phyloP scores from a whole-genome alignment of 495 filamentous ascomycete genomes.

The Hypoxylon intermedium region DNA sequence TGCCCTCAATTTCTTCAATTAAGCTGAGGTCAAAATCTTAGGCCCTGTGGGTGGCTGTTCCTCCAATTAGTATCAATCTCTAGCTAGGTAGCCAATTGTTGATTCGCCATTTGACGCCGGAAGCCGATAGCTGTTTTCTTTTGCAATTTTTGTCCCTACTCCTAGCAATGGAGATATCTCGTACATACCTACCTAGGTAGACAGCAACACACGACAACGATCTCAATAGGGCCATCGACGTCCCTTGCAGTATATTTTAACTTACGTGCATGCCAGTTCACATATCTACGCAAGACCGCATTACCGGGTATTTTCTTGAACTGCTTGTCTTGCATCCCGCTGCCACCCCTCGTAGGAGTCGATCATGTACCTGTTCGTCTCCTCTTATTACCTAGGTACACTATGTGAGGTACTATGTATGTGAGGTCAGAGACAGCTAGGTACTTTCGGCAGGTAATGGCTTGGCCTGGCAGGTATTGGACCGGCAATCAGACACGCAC shows the following conservation, averaged over 20 bases:
- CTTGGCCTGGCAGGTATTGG: constrained; percentile 15
- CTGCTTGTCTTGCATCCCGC: constrained; percentile 35
- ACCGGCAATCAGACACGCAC: constrained; percentile 42
- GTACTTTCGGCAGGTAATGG: constrained; percentile 13
- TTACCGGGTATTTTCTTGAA: constrained; percentile 38
- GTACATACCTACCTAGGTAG: constrained; percentile 7
- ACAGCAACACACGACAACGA: constrained; percentile 13
- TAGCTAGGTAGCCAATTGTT: constrained; percentile 37
- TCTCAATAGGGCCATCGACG: constrained; percentile 21
- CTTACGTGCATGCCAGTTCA: constrained; percentile 39
- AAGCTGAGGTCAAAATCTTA: constrained; percentile 37
- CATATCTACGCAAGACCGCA: constrained; percentile 36
- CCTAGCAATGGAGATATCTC: constrained; percentile 3
- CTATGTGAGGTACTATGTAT: constrained; percentile 20
- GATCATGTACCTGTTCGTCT: constrained; percentile 27
- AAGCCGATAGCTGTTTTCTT: constrained; percentile 28
- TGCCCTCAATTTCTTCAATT: constrained; percentile 34
- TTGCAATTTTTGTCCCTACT: constrained; percentile 1
- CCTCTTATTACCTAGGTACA: constrained; percentile 13
- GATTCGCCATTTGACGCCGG: constrained; percentile 36
- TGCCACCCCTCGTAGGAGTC: constrained; percentile 22
- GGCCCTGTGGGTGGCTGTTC: constrained; percentile 29
- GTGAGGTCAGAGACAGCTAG: constrained; percentile 31
- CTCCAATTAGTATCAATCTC: constrained; percentile 33
- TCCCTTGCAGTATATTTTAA: constrained; percentile 34